Conservation (phyloP, 768 basidiomycete genomes). For the Porpolomopsis calyptriformis region DNA sequence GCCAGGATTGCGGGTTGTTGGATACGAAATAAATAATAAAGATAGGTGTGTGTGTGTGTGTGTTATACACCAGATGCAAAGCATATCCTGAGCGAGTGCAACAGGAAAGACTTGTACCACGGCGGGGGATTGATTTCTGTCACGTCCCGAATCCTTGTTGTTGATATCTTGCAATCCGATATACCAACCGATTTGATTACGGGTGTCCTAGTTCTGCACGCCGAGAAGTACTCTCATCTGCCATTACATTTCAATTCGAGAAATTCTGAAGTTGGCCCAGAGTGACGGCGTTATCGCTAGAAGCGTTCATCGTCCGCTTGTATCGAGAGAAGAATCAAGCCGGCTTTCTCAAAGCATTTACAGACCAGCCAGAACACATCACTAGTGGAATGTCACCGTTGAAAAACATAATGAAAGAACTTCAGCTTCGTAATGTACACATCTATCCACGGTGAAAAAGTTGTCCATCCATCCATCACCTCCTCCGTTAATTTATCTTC, state of each 20-base stretch:
- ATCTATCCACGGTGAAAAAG: slow-evolving; percentile 74
- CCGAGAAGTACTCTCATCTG: slow-evolving; percentile 56
- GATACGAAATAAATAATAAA: slow-evolving; percentile 67
- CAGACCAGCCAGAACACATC: slow-evolving; percentile 93
- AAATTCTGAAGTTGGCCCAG: slow-evolving; percentile 27
- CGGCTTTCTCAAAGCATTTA: slow-evolving; percentile 95
- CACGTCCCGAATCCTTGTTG: slow-evolving; percentile 88
- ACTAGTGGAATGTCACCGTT: slow-evolving; percentile 87
- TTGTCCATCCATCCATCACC: neutral
- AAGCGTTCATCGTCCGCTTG: slow-evolving; percentile 88
- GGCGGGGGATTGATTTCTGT: slow-evolving; percentile 84
- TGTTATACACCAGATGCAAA: neutral
- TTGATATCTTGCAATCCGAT: slow-evolving; percentile 84
- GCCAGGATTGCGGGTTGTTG: slow-evolving; percentile 75
- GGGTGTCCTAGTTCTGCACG: slow-evolving; percentile 82
- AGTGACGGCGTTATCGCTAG: slow-evolving; percentile 72
- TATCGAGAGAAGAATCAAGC: slow-evolving; percentile 82
- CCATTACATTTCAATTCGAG: neutral
- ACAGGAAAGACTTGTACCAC: slow-evolving; percentile 76
- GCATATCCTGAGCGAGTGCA: slow-evolving; percentile 1
- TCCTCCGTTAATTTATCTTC: slow-evolving; percentile 1
- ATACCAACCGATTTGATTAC: slow-evolving; percentile 81
- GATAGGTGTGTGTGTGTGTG: slow-evolving; percentile 50
- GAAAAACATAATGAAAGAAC: slow-evolving; percentile 84
- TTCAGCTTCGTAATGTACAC: slow-evolving; percentile 80